These are phyloP conservation scores for Cyberlindnera misumaiensis DNA, from an alignment of 805 yeast species.

Conservation along the genomic window DNA sequence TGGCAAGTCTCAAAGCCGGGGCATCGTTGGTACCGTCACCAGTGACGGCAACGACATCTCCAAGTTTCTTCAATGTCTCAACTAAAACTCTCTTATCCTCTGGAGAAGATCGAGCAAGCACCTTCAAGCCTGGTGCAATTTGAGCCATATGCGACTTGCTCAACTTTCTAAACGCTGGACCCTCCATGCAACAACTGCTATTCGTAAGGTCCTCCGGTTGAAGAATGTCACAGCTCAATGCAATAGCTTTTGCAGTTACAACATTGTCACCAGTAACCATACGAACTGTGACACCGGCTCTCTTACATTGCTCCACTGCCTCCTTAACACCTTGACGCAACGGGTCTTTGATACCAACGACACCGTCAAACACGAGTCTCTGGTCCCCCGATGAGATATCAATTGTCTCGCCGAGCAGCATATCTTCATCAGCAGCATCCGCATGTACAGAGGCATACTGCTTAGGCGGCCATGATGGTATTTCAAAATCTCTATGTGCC, in stretches of 20 bases:
- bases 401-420: slow-evolving; percentile 31
- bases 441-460: slow-evolving; percentile 30
- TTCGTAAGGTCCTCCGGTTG: slow-evolving; percentile 41
- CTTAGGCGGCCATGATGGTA: slow-evolving; percentile 63
- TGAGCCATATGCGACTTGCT: slow-evolving; percentile 45
- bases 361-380: slow-evolving; percentile 54
- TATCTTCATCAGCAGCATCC: slow-evolving; percentile 36
- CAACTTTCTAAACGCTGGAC: slow-evolving; percentile 78
- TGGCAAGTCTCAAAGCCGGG: slow-evolving; percentile 93
- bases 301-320: slow-evolving; percentile 79
- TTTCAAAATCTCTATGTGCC: slow-evolving; percentile 66
- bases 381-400: slow-evolving; percentile 15
- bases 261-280: slow-evolving; percentile 99
- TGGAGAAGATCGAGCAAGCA: slow-evolving; percentile 91
- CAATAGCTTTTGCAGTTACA: slow-evolving; percentile 86
- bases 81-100: slow-evolving; percentile 90
- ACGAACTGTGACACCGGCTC: slow-evolving; percentile 90
- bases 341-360: slow-evolving; percentile 95
- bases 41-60: slow-evolving; percentile 96
- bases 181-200: slow-evolving; percentile 75
- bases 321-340: slow-evolving; percentile 83
- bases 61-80: slow-evolving; percentile 65
- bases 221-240: slow-evolving; percentile 74
- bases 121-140: slow-evolving; percentile 70
- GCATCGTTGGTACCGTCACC: slow-evolving; percentile 99